Evolutionary conservation across 306 rosid genomes (phyloP).

Genomic region (Malus asiatica): DNA sequence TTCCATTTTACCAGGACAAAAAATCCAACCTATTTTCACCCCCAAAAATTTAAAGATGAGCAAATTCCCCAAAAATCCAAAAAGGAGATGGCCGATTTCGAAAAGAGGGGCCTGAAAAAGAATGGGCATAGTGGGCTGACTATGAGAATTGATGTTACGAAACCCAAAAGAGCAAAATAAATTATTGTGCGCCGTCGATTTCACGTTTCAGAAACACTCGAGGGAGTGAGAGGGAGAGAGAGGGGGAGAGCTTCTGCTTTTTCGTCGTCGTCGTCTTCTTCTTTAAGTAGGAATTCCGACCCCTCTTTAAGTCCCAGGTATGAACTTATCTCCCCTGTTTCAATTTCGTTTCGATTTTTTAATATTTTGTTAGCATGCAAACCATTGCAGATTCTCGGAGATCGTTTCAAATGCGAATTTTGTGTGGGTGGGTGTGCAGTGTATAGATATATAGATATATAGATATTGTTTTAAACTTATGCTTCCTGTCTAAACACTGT

Average conservation of each 20-base stretch:
- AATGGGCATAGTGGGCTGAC: neutral
- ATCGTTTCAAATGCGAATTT: neutral
- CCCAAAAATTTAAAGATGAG: no score
- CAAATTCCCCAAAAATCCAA: no score
- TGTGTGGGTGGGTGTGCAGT: neutral
- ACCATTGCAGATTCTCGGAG: neutral
- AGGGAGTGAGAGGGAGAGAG: neutral
- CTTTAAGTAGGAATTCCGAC: neutral
- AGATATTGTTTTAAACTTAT: neutral
- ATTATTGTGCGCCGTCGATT: neutral
- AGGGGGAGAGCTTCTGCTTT: neutral
- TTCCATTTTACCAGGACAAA: no score
- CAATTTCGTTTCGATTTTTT: neutral
- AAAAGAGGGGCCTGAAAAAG: no score
- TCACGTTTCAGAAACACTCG: neutral
- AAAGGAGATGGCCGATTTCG: no score
- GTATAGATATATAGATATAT: neutral
- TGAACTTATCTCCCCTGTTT: neutral
- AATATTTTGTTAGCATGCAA: neutral
- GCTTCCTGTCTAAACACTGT: neutral
- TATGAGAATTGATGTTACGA: neutral
- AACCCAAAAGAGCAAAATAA: neutral
- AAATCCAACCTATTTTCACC: no score
- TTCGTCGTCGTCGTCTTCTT: neutral
- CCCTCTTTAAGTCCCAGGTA: conserved; percentile 1